These are phyloP conservation scores for Nyssa sinensis DNA, from an alignment of 148 eudicot genomes.

Conservation along the genomic window DNA sequence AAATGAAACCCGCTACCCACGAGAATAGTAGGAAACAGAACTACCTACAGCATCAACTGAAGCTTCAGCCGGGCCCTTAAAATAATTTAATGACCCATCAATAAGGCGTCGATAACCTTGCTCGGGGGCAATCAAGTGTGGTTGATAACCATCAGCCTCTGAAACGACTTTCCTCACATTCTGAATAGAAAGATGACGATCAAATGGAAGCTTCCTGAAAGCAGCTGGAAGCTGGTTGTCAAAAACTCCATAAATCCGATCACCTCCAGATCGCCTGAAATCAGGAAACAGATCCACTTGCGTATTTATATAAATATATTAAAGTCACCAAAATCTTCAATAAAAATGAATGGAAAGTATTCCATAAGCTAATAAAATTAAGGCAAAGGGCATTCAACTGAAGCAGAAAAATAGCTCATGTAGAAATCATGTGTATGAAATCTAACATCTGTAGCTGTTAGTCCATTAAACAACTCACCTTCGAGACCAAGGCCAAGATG, in stretches of 20 bases:
- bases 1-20: background rate
- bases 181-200: constrained; percentile 67
- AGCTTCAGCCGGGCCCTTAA: constrained; percentile 81
- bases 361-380: background rate
- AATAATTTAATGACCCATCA: constrained; percentile 66
- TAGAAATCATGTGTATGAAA: background rate
- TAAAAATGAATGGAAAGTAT: background rate
- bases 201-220: constrained; percentile 76
- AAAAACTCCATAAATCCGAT: constrained; percentile 80
- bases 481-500: background rate
- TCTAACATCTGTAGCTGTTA: background rate
- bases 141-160: constrained; percentile 85
- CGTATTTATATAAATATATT: background rate
- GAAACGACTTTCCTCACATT: constrained; percentile 65
- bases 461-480: background rate
- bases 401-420: background rate
- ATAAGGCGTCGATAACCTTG: constrained; percentile 82
- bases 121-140: constrained; percentile 85
- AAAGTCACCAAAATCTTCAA: background rate
- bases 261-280: constrained; percentile 80
- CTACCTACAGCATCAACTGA: constrained; percentile 77
- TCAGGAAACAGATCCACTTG: background rate
- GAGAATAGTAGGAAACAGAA: background rate
- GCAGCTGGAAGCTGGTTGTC: constrained; percentile 90
- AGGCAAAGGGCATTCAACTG: background rate